A percentile compares a stretch with the other conserved stretches of the same genome.
Conservation (phyloP, 1,139 yeast genomes). For the Ogataea hybrid region DNA sequence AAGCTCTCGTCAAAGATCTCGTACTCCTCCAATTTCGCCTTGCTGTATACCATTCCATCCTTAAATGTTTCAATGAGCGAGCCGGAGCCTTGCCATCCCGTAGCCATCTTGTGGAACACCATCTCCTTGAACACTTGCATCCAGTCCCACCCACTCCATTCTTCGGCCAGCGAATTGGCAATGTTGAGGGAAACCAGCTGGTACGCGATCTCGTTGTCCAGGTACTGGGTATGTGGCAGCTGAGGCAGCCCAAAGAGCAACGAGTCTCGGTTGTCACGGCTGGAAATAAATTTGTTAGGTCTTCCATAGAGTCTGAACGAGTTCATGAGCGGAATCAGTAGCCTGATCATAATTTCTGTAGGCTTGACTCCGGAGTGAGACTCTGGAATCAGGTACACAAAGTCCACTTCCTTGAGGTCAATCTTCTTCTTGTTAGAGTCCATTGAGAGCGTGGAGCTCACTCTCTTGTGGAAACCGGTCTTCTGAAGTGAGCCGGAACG, state of each 20-base stretch:
- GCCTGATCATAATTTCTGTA: constrained; percentile 56
- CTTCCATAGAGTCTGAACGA: constrained; percentile 55
- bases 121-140: constrained; percentile 38
- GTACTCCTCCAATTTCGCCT: constrained; percentile 20
- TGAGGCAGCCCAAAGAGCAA: constrained; percentile 56
- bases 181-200: constrained; percentile 37
- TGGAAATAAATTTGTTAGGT: constrained; percentile 48
- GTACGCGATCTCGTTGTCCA: constrained; percentile 41
- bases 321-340: constrained; percentile 52
- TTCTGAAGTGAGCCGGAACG: constrained; percentile 19
- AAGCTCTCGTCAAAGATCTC: constrained; percentile 21
- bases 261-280: constrained; percentile 44
- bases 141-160: constrained; percentile 45
- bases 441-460: constrained; percentile 27
- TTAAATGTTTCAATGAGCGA: constrained; percentile 30
- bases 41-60: constrained; percentile 29
- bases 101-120: constrained; percentile 29
- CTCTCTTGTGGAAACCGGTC: constrained; percentile 21
- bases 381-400: constrained; percentile 48
- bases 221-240: constrained; percentile 51
- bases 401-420: constrained; percentile 39
- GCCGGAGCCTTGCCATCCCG: constrained; percentile 35
- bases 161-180: constrained; percentile 33
- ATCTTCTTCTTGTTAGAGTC: constrained; percentile 29
- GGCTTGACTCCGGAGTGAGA: constrained; percentile 55